Evolutionary conservation across 192 early-diverging fungal genomes (phyloP).

Genomic region (Mortierella antarctica): DNA sequence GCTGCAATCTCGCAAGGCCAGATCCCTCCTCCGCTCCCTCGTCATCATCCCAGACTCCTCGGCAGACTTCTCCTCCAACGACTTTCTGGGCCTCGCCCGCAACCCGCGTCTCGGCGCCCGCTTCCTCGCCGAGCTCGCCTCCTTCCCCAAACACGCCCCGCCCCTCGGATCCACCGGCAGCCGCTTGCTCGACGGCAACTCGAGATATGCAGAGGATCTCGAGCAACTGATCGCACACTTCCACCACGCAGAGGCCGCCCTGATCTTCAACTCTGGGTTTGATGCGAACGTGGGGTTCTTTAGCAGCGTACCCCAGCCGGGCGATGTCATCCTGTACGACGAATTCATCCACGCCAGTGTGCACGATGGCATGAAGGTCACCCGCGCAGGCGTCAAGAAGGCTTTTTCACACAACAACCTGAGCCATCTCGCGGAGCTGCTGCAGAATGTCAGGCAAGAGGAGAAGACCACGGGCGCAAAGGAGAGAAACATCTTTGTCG

Average conservation of each 20-base stretch:
- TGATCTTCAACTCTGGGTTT: slow-evolving; percentile 89
- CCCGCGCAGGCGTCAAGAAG: slow-evolving; percentile 57
- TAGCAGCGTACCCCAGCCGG: slow-evolving; percentile 70
- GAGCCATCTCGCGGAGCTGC: slow-evolving; percentile 56
- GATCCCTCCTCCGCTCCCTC: slow-evolving; percentile 55
- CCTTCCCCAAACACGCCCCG: slow-evolving; percentile 46
- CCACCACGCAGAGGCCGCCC: slow-evolving; percentile 65
- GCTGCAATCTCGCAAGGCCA: slow-evolving; percentile 42
- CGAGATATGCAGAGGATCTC: slow-evolving; percentile 66
- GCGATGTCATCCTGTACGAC: slow-evolving; percentile 76
- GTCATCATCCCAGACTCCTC: slow-evolving; percentile 54
- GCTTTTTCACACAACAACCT: slow-evolving; percentile 78
- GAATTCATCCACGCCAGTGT: slow-evolving; percentile 84
- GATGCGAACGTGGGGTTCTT: slow-evolving; percentile 85
- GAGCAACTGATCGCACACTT: slow-evolving; percentile 73
- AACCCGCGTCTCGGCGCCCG: slow-evolving; percentile 57
- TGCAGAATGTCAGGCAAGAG: slow-evolving; percentile 41
- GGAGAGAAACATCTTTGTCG: slow-evolving; percentile 70
- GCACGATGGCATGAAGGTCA: slow-evolving; percentile 80
- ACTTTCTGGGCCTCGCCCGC: slow-evolving; percentile 79
- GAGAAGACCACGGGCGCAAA: slow-evolving; percentile 5
- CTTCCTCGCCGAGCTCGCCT: slow-evolving; percentile 56
- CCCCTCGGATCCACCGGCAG: slow-evolving; percentile 83
- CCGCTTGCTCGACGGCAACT: slow-evolving; percentile 80
- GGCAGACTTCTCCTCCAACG: slow-evolving; percentile 85